Evolutionary conservation across 23 red algal species (phyloP).

Genomic region (Agarophyton chilense): DNA sequence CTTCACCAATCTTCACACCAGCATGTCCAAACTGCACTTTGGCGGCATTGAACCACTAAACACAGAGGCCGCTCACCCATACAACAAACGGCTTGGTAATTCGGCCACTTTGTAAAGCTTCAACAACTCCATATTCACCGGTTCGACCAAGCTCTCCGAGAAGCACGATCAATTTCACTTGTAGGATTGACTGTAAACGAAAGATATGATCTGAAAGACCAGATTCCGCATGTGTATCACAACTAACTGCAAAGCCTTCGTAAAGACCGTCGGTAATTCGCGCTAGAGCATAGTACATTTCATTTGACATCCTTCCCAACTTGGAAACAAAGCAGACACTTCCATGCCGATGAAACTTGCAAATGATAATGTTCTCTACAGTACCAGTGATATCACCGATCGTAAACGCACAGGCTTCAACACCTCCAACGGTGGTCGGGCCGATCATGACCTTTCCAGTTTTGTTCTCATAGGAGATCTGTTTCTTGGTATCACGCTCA

Average conservation of each 20-base stretch:
- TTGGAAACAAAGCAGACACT: slow-evolving; percentile 97
- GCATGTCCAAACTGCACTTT: slow-evolving; percentile 99
- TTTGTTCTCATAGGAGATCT: slow-evolving; percentile 69
- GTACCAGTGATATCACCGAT: slow-evolving; percentile 97
- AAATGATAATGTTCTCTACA: slow-evolving; percentile 94
- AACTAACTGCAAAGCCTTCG: slow-evolving; percentile 95
- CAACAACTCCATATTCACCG: slow-evolving; percentile 89
- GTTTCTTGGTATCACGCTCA: slow-evolving; percentile 84
- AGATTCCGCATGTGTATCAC: slow-evolving; percentile 92
- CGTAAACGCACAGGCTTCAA: slow-evolving; percentile 96
- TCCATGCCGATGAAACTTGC: slow-evolving; percentile 94
- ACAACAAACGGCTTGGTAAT: slow-evolving; percentile 94
- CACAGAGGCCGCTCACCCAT: slow-evolving; percentile 96
- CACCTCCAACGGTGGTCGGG: slow-evolving; percentile 94
- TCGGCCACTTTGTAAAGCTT: slow-evolving; percentile 66
- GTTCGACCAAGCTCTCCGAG: slow-evolving; percentile 97
- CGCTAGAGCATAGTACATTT: slow-evolving; percentile 98
- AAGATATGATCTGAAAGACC: slow-evolving; percentile 92
- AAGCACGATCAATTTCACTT: slow-evolving; percentile 91
- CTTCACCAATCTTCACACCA: slow-evolving; percentile 83
- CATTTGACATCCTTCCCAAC: slow-evolving; percentile 94
- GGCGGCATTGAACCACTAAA: slow-evolving; percentile 89
- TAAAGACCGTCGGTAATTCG: slow-evolving; percentile 91
- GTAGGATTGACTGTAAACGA: slow-evolving; percentile 79
- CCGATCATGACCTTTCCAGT: slow-evolving; percentile 92